These are phyloP conservation scores for Colletotrichum sp. DNA, from an alignment of 2,329 filamentous ascomycete genomes.

Conservation along the genomic window DNA sequence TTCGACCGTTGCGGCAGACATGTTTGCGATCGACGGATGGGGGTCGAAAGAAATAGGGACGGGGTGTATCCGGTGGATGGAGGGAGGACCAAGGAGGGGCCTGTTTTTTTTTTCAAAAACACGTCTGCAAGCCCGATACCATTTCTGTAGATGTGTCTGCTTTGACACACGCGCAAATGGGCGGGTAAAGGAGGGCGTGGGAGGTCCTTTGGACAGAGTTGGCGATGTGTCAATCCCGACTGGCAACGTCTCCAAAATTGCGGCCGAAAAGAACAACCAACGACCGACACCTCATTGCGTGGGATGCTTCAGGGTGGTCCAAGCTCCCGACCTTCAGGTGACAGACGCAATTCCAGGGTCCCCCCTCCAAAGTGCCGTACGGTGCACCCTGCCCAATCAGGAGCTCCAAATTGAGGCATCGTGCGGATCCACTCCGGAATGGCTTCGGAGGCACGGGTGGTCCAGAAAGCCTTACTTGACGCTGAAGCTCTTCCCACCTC, in stretches of 20 bases:
- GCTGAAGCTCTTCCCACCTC: background rate
- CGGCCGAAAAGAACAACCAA: background rate
- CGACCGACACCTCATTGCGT: background rate
- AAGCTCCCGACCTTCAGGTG: background rate
- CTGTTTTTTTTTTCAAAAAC: background rate
- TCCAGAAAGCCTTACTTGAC: constrained; percentile 1
- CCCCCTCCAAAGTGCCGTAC: background rate
- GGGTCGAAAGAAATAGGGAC: background rate
- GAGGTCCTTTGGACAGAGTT: background rate
- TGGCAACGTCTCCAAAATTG: background rate
- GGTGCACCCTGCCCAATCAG: background rate
- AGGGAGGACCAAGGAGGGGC: background rate
- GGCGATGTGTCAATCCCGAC: background rate
- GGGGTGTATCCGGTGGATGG: background rate
- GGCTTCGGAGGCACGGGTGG: background rate
- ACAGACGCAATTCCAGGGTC: background rate
- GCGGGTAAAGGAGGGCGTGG: background rate
- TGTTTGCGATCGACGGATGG: constrained; percentile 23
- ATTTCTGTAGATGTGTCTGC: background rate
- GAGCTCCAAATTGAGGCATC: background rate
- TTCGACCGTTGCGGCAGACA: constrained; percentile 40
- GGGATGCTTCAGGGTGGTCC: background rate
- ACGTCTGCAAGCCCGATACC: background rate
- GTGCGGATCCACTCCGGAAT: background rate
- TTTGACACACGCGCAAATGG: background rate